Conservation (phyloP, 768 basidiomycete genomes). For the Nidularia sp. region DNA sequence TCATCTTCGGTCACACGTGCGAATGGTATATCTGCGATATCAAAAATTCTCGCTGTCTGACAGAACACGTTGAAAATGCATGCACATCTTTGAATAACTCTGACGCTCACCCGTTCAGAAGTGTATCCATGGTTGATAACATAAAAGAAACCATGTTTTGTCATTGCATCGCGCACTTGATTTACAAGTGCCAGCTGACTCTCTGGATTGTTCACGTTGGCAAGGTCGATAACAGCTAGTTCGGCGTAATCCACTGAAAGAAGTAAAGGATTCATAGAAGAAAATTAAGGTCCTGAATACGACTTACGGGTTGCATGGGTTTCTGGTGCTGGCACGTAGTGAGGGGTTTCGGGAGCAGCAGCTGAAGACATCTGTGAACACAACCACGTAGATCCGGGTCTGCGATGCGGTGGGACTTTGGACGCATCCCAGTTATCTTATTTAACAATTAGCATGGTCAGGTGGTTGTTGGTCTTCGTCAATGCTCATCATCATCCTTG, state of each 20-base stretch:
- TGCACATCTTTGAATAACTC: background rate
- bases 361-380: background rate
- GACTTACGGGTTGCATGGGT: background rate
- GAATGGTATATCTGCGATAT: constrained; percentile 43
- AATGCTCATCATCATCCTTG: background rate
- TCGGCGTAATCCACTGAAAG: constrained; percentile 30
- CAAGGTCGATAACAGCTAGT: constrained; percentile 44
- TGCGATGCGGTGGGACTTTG: background rate
- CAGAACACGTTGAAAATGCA: background rate
- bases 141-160: constrained; percentile 40
- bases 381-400: background rate
- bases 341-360: background rate
- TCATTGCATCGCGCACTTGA: constrained; percentile 38
- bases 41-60: constrained; percentile 40
- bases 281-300: background rate
- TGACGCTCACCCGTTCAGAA: constrained; percentile 26
- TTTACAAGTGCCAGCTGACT: constrained; percentile 28
- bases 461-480: background rate
- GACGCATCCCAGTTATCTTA: background rate
- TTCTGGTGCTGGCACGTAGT: background rate
- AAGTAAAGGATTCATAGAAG: background rate
- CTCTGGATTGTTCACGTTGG: constrained; percentile 29
- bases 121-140: constrained; percentile 46
- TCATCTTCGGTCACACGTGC: constrained; percentile 34
- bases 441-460: too few species aligned